phyloP scores from a whole-genome alignment of 768 basidiomycete genomes.

The Boletellus ananas region DNA sequence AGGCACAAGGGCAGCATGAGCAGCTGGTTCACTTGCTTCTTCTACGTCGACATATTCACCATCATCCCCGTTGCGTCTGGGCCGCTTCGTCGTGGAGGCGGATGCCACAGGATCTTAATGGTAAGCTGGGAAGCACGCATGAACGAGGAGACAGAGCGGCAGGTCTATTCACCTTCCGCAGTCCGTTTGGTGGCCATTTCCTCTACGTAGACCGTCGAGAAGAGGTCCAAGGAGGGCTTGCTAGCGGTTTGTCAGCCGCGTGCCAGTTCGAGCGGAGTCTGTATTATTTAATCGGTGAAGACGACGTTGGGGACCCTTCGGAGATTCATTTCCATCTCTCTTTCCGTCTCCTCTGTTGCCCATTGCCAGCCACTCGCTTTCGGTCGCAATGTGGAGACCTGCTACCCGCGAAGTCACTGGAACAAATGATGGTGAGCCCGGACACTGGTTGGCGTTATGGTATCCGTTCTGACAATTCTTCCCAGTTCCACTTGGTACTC shows the following conservation, averaged over 20 bases:
- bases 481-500: slow-evolving; percentile 76
- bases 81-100: slow-evolving; percentile 35
- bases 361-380: slow-evolving; percentile 28
- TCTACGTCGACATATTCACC: slow-evolving; percentile 59
- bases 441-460: slow-evolving; percentile 2
- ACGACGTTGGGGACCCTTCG: slow-evolving; percentile 15
- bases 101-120: slow-evolving; percentile 19
- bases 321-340: slow-evolving; percentile 33
- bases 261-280: slow-evolving; percentile 33
- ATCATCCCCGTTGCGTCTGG: slow-evolving; percentile 44
- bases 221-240: background rate
- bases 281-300: slow-evolving; percentile 13
- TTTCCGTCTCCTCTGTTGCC: slow-evolving; percentile 14
- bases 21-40: slow-evolving; percentile 38
- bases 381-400: slow-evolving; percentile 75
- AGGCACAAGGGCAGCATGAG: slow-evolving; percentile 49
- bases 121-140: background rate
- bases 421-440: slow-evolving; percentile 81
- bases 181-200: slow-evolving; percentile 39
- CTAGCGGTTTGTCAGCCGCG: slow-evolving; percentile 23
- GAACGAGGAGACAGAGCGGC: background rate
- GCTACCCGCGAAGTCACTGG: slow-evolving; percentile 88
- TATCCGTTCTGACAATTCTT: slow-evolving; percentile 13
- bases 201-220: background rate
- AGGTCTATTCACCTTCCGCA: slow-evolving; percentile 34